These are phyloP conservation scores for Tardiomyces blankii DNA, from an alignment of 1,139 yeast genomes.

Conservation along the genomic window DNA sequence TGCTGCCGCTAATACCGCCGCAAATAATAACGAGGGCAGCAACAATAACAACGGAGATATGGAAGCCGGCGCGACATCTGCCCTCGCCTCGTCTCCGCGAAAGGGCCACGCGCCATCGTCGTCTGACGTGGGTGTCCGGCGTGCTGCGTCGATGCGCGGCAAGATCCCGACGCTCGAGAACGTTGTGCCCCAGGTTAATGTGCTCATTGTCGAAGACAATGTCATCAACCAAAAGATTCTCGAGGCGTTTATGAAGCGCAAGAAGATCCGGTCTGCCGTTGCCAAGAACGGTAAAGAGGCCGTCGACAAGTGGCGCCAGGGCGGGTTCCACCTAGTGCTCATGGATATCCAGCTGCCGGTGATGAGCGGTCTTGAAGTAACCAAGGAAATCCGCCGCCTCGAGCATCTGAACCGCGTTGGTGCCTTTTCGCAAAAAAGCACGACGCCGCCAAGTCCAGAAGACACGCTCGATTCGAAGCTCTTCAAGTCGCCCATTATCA, in stretches of 20 bases:
- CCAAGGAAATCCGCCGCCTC: slow-evolving; percentile 74
- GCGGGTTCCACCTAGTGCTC: slow-evolving; percentile 82
- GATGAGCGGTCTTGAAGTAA: slow-evolving; percentile 86
- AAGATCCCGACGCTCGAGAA: background rate
- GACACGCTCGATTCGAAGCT: slow-evolving; percentile 46
- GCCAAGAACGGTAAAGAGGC: slow-evolving; percentile 93
- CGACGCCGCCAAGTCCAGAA: slow-evolving; percentile 19
- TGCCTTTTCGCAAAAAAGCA: slow-evolving; percentile 39
- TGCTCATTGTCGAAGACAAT: slow-evolving; percentile 90
- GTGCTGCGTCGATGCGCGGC: background rate
- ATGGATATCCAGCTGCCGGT: slow-evolving; percentile 96
- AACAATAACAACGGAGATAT: background rate
- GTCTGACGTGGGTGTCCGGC: background rate
- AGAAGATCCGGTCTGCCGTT: slow-evolving; percentile 72
- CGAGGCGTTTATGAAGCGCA: slow-evolving; percentile 82
- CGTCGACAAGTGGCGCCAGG: slow-evolving; percentile 80
- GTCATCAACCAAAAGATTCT: slow-evolving; percentile 88
- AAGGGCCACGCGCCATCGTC: background rate
- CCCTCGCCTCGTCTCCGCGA: too few relatives aligned
- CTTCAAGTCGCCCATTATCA: slow-evolving; percentile 85
- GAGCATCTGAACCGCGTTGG: slow-evolving; percentile 80
- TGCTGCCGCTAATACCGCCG: background rate
- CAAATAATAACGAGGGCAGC: too few relatives aligned
- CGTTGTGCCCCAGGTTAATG: slow-evolving; percentile 65
- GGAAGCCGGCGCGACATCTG: too few relatives aligned